Evolutionary conservation across 495 filamentous ascomycete species (phyloP), one percentile per base, ranked within the genome.

Genomic region (Xylaria bambusicola): DNA sequence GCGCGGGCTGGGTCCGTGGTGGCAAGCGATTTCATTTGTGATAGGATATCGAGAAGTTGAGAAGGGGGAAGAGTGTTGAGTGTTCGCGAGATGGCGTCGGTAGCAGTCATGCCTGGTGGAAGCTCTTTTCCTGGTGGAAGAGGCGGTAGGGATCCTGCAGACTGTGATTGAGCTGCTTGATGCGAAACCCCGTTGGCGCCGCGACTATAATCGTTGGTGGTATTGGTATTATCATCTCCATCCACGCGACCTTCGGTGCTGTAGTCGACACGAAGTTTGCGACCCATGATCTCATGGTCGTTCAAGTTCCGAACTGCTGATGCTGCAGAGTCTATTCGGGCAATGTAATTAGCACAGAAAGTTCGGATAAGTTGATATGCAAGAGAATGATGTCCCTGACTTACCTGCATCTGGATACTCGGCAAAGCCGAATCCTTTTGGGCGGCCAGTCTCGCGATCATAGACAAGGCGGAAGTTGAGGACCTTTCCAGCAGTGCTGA

Each of bases 221-320:
- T 76, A 41, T 80, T 80, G 26, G 65, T 66, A 45, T 66, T 67
- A 44, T 76, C 71, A 45, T 85, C 75, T 17, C 90, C 90, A 57
- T 90, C 88, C 52, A 88, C 87, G 50, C 86, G 88, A 23, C 90
- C 90, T 69, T 96, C 92, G 71, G 97, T 94, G 24, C 89, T 92
- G 73, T 92, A 98, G 71, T 97, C 94, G 29, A 98, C 94, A 27
- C 93, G 85, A 55, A 98, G 82, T 68, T 95, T 96, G 54, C 94
- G 86, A 20, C 91, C 91, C 91, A 96, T 96, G 60, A 97, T 86
- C 71, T 98, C 93, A 79, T 93, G 86, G 70, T 96, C 91, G 77
- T 98, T 96, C 31, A 98, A 80, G 69, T 98, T 98, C 58, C 94
- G 88, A 18, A 98, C 93, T 6, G 94, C 94, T 1, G 92, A 96